Conservation (phyloP, 352 stramenopile genomes). For the Peronospora belbahrii region DNA sequence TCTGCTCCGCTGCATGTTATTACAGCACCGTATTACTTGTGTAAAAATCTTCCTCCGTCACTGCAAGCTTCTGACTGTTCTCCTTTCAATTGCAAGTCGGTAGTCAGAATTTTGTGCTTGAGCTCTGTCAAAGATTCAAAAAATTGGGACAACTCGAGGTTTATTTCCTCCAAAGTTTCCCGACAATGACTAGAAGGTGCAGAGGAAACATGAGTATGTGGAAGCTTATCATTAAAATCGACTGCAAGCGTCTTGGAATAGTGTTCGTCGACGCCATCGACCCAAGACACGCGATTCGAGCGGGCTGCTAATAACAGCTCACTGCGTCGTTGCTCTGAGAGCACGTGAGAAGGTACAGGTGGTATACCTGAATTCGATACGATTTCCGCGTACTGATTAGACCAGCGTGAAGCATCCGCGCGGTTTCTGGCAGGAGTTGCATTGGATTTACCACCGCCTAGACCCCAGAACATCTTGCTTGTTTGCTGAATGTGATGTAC, state of each 20-base stretch:
- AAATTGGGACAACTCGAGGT: slow-evolving; percentile 28
- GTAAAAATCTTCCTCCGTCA: too few relatives aligned
- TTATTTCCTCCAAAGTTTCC: slow-evolving; percentile 34
- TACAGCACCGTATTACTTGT: too few relatives aligned
- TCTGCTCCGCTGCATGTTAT: too few relatives aligned
- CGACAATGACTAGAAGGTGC: slow-evolving; percentile 26
- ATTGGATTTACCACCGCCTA: slow-evolving; percentile 8
- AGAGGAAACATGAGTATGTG: slow-evolving; percentile 1
- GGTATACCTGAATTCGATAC: slow-evolving; percentile 5
- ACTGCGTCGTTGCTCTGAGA: slow-evolving; percentile 63
- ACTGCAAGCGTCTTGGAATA: not conserved
- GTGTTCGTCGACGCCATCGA: slow-evolving; percentile 41
- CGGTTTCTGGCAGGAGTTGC: slow-evolving; percentile 3
- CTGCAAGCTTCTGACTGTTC: not conserved
- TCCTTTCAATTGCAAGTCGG: slow-evolving; percentile 21
- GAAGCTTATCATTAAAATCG: not conserved
- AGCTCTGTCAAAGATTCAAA: slow-evolving; percentile 32
- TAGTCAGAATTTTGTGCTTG: slow-evolving; percentile 35
- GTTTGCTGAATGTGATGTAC: not conserved
- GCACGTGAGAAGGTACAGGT: slow-evolving; percentile 31
- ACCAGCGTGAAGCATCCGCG: not conserved
- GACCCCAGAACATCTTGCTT: slow-evolving; percentile 40
- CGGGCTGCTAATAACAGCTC: slow-evolving; percentile 63
- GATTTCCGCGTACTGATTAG: slow-evolving; percentile 4
- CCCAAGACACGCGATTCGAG: slow-evolving; percentile 59